A percentile compares a stretch with the other conserved stretches of the same genome.
Evolutionary conservation across 2,329 filamentous ascomycete species (phyloP).

Genomic region (Paramyrothecium roridum): DNA sequence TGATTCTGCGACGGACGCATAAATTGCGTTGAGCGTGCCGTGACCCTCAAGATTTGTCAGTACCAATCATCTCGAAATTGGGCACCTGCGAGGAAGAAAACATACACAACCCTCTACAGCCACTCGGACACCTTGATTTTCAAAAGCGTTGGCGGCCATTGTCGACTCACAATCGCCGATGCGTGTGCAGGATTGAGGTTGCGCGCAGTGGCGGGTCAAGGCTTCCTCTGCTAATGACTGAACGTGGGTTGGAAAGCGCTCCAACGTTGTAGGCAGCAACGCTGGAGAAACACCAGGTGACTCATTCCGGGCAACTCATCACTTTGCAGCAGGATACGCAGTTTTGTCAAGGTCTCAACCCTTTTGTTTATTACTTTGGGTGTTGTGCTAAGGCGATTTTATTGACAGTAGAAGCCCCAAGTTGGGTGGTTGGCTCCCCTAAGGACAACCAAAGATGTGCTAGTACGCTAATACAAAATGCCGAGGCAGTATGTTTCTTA

Average conservation of each 20-base stretch:
- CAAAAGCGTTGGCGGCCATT: slow-evolving; percentile 29
- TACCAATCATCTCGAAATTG: neutral
- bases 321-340: too few species aligned
- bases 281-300: too few species aligned
- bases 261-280: neutral
- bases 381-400: too few species aligned
- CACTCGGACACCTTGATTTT: slow-evolving; percentile 60
- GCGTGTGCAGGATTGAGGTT: slow-evolving; percentile 8
- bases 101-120: slow-evolving; percentile 85
- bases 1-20: slow-evolving; percentile 69
- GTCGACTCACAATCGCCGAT: slow-evolving; percentile 3
- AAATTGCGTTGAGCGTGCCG: slow-evolving; percentile 88
- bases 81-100: slow-evolving; percentile 9
- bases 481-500: too few species aligned
- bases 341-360: too few species aligned
- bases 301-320: too few species aligned
- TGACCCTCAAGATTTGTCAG: slow-evolving; percentile 64
- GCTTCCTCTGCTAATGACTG: neutral
- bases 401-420: too few species aligned
- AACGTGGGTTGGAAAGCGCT: neutral
- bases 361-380: too few species aligned
- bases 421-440: too few species aligned
- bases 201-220: neutral
- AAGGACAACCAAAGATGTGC: too few species aligned
- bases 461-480: too few species aligned